Base-by-base conservation (phyloP, 768 basidiomycete genomes). In the Hemileccinum impolitum region DNA sequence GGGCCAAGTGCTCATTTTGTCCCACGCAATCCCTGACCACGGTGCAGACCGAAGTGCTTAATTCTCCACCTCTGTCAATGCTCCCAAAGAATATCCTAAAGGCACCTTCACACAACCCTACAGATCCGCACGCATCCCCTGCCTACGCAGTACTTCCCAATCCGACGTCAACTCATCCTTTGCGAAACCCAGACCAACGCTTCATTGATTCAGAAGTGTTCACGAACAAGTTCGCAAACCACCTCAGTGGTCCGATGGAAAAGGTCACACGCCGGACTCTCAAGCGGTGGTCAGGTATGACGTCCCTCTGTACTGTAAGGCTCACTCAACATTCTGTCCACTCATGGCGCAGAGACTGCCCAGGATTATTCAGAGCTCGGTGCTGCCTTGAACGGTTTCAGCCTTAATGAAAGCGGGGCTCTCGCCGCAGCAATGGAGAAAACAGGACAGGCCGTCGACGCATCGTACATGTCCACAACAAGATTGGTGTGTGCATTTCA, bases 171-270 rank as follows among this genome's bases (percentile, higher is more conserved):
- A 82, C 89, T 1, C 88, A 93, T 57, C 90, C 94, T 13, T 73
- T 98, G n/a, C 82, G 90, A 42, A 78, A 85, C 50, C 93, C 96
- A 12, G 96, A 99, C 67, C 94, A 94, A 66, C 80, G 95, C 13
- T 99, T 98, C 72, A 75, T 90, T 32, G 96, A 99, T 65, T 95
- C 93, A 1, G 96, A 99, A 68, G 80, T 83, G 4, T 99, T 99
- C 66, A 99, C 96, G 3, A 82, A 82, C 69, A 96, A 95, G 70
- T 99, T 98, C 66, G 87, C 93, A 39, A 84, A 84, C 48, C 96
- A 99, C 71, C 74, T 99, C 47, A 78, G 80, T 47, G 91, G 94
- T 2, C 89, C 85, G 2, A 89, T 99, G 90, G 96, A 99, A 69
- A 97, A 93, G 67, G 91, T 98, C 19, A 94, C 95, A 15, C 80